phyloP scores from a whole-genome alignment of 2,329 filamentous ascomycete genomes.

The Pyrenophora graminea region DNA sequence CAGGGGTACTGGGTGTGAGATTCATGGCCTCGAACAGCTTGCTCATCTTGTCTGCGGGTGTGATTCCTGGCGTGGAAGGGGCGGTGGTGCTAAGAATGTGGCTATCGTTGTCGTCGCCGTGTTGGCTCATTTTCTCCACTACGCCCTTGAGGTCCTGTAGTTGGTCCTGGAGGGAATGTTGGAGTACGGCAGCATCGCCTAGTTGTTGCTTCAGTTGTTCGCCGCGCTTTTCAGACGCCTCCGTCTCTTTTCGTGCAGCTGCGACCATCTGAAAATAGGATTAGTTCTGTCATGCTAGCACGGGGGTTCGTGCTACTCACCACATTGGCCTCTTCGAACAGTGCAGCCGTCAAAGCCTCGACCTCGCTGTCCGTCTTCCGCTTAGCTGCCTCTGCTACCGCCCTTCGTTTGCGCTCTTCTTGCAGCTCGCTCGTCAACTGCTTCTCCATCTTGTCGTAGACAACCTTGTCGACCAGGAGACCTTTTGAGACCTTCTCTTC shows the following conservation, averaged over 20 bases:
- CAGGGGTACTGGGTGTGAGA: slow-evolving; percentile 54
- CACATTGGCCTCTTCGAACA: slow-evolving; percentile 98
- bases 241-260: slow-evolving; percentile 80
- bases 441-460: slow-evolving; percentile 63
- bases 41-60: slow-evolving; percentile 60
- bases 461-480: slow-evolving; percentile 73
- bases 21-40: slow-evolving; percentile 65
- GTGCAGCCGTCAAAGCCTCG: slow-evolving; percentile 82
- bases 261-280: slow-evolving; percentile 74
- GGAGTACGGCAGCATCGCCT: slow-evolving; percentile 80
- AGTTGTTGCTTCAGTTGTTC: slow-evolving; percentile 86
- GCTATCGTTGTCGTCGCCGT: slow-evolving; percentile 72
- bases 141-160: slow-evolving; percentile 87
- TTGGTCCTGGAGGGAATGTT: slow-evolving; percentile 92
- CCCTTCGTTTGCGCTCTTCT: slow-evolving; percentile 48
- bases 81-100: slow-evolving; percentile 66
- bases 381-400: slow-evolving; percentile 65
- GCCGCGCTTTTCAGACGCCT: slow-evolving; percentile 79
- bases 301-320: slow-evolving; percentile 45
- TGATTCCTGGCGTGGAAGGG: slow-evolving; percentile 77
- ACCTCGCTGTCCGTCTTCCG: slow-evolving; percentile 90
- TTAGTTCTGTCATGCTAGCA: background rate
- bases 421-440: slow-evolving; percentile 48
- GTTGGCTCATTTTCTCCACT: slow-evolving; percentile 81
- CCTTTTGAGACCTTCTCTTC: slow-evolving; percentile 72